These are phyloP conservation scores for Diaporthe sp. DNA, from an alignment of 2,329 filamentous ascomycete species.

Conservation along the genomic window DNA sequence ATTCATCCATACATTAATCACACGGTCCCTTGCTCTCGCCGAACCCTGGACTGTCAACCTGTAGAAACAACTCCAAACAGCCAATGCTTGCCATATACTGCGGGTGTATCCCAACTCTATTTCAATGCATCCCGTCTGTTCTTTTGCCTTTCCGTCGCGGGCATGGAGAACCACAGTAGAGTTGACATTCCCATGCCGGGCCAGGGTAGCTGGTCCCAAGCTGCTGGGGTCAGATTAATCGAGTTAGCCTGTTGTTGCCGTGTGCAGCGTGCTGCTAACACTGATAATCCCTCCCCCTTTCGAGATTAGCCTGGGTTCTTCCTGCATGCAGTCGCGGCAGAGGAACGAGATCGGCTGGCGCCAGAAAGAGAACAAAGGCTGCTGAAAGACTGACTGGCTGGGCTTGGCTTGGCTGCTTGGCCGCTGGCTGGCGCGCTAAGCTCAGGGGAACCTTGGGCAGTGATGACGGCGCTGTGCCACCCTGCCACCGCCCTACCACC, in stretches of 20 bases:
- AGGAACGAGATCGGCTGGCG: constrained; percentile 25
- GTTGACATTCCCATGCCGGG: not conserved
- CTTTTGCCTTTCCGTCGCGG: not conserved
- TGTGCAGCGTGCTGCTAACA: constrained; percentile 28
- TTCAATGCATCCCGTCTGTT: constrained; percentile 20
- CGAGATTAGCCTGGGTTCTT: constrained; percentile 8
- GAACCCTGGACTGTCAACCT: not conserved
- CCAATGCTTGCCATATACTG: not conserved
- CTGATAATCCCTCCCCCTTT: constrained; percentile 32
- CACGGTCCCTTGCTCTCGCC: not conserved
- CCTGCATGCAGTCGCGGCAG: constrained; percentile 39
- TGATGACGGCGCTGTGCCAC: constrained; percentile 1
- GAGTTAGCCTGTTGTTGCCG: constrained; percentile 10
- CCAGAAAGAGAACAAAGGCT: not conserved
- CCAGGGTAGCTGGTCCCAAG: constrained; percentile 20
- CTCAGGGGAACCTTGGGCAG: constrained; percentile 39
- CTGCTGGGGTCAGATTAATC: not conserved
- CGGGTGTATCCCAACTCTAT: not conserved
- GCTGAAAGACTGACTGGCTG: constrained; percentile 28
- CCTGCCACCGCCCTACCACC: constrained; percentile 14
- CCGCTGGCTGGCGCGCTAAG: constrained; percentile 36
- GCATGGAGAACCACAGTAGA: not conserved
- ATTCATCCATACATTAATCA: not conserved
- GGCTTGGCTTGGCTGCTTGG: constrained; percentile 17
- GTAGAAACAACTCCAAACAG: not conserved